phyloP scores from a whole-genome alignment of 2,329 filamentous ascomycete genomes.

The Fusarium kyushuense region DNA sequence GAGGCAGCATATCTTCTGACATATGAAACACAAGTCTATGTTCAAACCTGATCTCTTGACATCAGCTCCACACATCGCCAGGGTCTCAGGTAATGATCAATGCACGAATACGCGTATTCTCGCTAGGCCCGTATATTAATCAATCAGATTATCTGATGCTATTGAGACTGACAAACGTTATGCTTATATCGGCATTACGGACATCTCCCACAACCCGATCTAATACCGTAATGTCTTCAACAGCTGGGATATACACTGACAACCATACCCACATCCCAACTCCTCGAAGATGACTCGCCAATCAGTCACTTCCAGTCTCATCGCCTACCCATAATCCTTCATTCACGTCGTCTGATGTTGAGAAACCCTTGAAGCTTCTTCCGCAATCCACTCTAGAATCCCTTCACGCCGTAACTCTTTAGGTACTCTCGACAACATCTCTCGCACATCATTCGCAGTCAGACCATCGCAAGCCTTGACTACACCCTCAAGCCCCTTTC shows the following conservation, averaged over 20 bases:
- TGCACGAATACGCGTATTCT: not conserved
- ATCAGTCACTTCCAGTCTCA: not conserved
- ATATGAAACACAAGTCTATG: constrained; percentile 7
- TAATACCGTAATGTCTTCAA: not conserved
- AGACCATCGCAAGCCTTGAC: constrained; percentile 9
- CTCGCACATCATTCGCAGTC: constrained; percentile 1
- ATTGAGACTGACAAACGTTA: not conserved
- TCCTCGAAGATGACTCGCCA: not conserved
- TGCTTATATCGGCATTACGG: not conserved
- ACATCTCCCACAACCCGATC: not conserved
- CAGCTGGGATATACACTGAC: not conserved
- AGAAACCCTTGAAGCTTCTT: constrained; percentile 5
- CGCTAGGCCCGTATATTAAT: not conserved
- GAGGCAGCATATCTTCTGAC: not conserved
- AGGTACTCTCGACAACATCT: constrained; percentile 22
- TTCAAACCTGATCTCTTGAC: not conserved
- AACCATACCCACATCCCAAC: not conserved
- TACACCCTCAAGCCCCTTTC: constrained; percentile 19
- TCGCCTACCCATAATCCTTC: not conserved
- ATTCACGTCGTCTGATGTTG: not conserved
- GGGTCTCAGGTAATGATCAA: not conserved
- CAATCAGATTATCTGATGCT: not conserved
- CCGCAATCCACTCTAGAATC: constrained; percentile 35
- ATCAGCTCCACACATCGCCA: not conserved
- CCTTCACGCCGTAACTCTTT: constrained; percentile 10